Evolutionary conservation across 805 yeast genomes (phyloP).

Genomic region (Candida silvicultrix): DNA sequence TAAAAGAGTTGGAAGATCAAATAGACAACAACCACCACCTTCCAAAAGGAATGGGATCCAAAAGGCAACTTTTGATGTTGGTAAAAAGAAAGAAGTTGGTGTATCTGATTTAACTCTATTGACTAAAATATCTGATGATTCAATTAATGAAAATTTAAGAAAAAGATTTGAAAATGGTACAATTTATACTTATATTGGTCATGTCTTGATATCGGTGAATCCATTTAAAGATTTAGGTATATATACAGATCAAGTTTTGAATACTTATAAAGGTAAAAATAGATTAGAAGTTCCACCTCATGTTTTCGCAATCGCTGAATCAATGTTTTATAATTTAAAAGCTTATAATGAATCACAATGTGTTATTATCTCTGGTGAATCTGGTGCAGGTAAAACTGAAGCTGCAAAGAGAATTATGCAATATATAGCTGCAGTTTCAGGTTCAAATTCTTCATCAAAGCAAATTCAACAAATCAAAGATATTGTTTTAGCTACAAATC

Average conservation of each 20-base stretch:
- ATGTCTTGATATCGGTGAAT: slow-evolving; percentile 90
- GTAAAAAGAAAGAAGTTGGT: slow-evolving; percentile 95
- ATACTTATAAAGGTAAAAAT: slow-evolving; percentile 82
- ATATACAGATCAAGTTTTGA: slow-evolving; percentile 73
- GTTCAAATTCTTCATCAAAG: slow-evolving; percentile 52
- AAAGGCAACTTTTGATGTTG: slow-evolving; percentile 85
- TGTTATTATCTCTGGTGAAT: slow-evolving; percentile 95
- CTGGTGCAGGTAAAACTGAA: slow-evolving; percentile 98
- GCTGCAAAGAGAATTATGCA: slow-evolving; percentile 98
- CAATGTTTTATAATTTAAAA: slow-evolving; percentile 93
- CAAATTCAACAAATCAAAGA: slow-evolving; percentile 85
- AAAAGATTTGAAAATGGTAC: slow-evolving; percentile 85
- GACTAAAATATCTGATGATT: slow-evolving; percentile 82
- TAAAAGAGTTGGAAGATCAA: slow-evolving; percentile 65
- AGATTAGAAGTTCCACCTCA: slow-evolving; percentile 97
- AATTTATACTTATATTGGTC: slow-evolving; percentile 91
- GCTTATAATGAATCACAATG: slow-evolving; percentile 93
- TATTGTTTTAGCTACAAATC: slow-evolving; percentile 97
- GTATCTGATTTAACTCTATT: slow-evolving; percentile 90
- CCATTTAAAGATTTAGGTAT: slow-evolving; percentile 97
- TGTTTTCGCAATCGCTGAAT: slow-evolving; percentile 95
- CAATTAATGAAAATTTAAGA: slow-evolving; percentile 86
- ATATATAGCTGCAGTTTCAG: slow-evolving; percentile 86
- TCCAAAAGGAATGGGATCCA: slow-evolving; percentile 58
- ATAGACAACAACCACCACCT: slow-evolving; percentile 47